phyloP scores from a whole-genome alignment of 1,284 basidiomycete genomes.

The Sanguinoderma infundibulare region DNA sequence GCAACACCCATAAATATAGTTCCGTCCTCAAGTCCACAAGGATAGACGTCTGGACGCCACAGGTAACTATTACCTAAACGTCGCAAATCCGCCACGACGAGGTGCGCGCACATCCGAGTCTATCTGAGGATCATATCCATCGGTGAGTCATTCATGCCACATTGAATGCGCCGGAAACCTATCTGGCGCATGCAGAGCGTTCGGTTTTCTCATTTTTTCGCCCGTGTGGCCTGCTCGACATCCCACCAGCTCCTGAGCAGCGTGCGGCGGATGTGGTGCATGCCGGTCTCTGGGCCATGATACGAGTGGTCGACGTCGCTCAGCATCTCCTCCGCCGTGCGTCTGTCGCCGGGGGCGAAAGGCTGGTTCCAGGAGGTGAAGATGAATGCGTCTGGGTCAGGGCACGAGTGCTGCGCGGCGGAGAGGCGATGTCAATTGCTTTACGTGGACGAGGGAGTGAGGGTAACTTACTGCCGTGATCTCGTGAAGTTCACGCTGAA shows the following conservation, averaged over 20 bases:
- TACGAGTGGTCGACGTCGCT: conserved; percentile 39
- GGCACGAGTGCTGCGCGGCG: conserved; percentile 55
- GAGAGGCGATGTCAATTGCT: too few relatives aligned
- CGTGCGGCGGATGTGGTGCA: conserved; percentile 53
- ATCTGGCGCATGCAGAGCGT: background rate
- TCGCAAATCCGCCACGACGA: background rate
- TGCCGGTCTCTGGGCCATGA: conserved; percentile 44
- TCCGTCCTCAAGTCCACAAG: conserved; percentile 2
- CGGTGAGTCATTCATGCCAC: background rate
- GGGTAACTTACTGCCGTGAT: conserved; percentile 59
- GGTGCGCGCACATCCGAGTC: background rate
- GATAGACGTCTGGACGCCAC: conserved; percentile 13
- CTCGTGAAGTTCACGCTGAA: conserved; percentile 69
- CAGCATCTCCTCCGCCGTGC: conserved; percentile 57
- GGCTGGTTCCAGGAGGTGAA: conserved; percentile 64
- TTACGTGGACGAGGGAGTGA: conserved; percentile 5
- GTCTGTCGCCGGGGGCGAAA: conserved; percentile 65
- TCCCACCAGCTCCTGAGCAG: conserved; percentile 61
- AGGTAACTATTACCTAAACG: background rate
- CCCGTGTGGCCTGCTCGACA: conserved; percentile 44
- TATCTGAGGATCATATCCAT: background rate
- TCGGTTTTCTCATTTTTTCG: background rate
- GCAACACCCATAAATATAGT: conserved; percentile 9
- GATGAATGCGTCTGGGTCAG: conserved; percentile 54
- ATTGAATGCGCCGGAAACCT: background rate